Conservation (phyloP, 2,329 filamentous ascomycete genomes). For the Sporothrix globosa region DNA sequence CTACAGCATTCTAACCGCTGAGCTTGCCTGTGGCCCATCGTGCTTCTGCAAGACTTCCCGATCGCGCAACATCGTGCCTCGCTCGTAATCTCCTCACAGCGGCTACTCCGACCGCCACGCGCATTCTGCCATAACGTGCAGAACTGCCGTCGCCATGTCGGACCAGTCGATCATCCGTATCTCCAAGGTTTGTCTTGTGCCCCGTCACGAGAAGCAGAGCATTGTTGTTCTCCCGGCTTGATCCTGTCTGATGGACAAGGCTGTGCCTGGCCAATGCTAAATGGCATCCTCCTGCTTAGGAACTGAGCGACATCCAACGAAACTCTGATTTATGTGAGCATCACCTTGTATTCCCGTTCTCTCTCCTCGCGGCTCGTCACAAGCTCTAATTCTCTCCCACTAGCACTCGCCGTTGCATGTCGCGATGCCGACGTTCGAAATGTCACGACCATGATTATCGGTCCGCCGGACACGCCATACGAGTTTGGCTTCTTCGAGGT, state of each 20-base stretch:
- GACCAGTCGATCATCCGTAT: conserved; percentile 58
- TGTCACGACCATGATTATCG: conserved; percentile 85
- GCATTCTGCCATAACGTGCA: conserved; percentile 21
- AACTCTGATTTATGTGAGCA: conserved; percentile 75
- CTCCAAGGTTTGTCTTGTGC: conserved; percentile 22
- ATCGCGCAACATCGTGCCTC: conserved; percentile 8
- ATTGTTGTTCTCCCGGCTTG: background rate
- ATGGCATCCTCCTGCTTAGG: conserved; percentile 52
- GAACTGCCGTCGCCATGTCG: conserved; percentile 57
- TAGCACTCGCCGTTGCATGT: conserved; percentile 84
- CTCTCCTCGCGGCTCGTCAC: conserved; percentile 29
- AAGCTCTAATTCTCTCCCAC: conserved; percentile 16
- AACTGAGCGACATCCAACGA: conserved; percentile 83
- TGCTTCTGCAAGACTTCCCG: background rate
- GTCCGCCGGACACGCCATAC: conserved; percentile 91
- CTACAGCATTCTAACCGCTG: background rate
- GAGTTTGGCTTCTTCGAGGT: conserved; percentile 98
- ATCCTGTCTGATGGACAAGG: background rate
- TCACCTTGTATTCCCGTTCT: background rate
- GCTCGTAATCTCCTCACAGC: background rate
- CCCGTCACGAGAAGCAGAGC: background rate
- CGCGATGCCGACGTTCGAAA: conserved; percentile 86
- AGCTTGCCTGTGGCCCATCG: background rate
- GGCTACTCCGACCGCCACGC: conserved; percentile 8
- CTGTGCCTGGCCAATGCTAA: background rate